Conservation (phyloP, 257 asterid genomes). For the Solanum okadae region DNA sequence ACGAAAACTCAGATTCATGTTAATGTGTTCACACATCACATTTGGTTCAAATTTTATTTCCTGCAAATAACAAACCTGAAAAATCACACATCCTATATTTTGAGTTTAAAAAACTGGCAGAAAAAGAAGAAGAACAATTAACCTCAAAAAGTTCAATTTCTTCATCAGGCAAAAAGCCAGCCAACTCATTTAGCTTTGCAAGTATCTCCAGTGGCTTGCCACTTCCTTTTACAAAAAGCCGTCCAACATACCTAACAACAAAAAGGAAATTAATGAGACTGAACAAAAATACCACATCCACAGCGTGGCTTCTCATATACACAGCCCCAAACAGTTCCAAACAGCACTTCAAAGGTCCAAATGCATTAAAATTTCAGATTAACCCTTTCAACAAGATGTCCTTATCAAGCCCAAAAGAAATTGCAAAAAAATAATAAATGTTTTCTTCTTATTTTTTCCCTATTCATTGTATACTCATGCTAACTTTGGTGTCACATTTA, state of each 20-base stretch:
- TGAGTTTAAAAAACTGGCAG: background rate
- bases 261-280: background rate
- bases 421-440: background rate
- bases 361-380: background rate
- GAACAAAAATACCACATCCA: background rate
- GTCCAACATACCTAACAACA: conserved; percentile 50
- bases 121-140: background rate
- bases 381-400: background rate
- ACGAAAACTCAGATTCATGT: conserved; percentile 47
- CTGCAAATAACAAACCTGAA: conserved; percentile 21
- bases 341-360: background rate
- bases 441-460: background rate
- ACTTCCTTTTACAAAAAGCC: conserved; percentile 55
- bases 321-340: background rate
- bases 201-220: conserved; percentile 59
- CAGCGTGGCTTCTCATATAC: background rate
- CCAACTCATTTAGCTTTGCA: conserved; percentile 56
- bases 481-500: background rate
- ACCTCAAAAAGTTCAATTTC: conserved; percentile 83
- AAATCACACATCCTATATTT: background rate
- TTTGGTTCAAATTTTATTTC: conserved; percentile 74
- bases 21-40: conserved; percentile 71
- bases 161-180: conserved; percentile 63
- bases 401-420: background rate
- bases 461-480: background rate